Evolutionary conservation across 106 monocot genomes (phyloP), one percentile per base, ranked within the genome.

Genomic region (Gastrodia elata): DNA sequence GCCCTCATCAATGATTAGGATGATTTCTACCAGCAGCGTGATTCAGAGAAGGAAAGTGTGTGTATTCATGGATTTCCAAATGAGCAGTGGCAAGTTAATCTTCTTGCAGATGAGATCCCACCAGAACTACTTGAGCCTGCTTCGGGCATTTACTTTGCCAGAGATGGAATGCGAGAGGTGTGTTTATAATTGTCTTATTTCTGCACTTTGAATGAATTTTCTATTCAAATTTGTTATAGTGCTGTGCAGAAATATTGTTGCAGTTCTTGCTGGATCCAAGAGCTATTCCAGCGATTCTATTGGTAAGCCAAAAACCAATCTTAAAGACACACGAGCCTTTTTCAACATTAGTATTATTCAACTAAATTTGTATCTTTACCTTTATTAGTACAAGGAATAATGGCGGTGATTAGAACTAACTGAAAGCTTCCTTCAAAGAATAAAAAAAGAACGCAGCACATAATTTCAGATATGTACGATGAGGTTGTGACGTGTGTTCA

Each of bases 11-110:
- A 71, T 18, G 89, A 86, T 89, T 34, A 69, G 73, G 83, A 89
- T 26, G 89, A 89, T 43, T 89, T 89, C 81, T 89, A 79, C 86
- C 89, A 89, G 75, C 86, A 83, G 75, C 86, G 89, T 71, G 89
- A 86, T 40, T 86, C 89, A 24, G 85, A 83, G 41, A 85, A 83
- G 64, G 88, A 88, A 77, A 88, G 85, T 76, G 58, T 89, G 38
- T 81, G 89, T 77, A 85, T 89, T 44, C 86, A 89, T 81, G 89
- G 89, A 36, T 89, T 81, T 76, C 83, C 89, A n/a, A 86, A 76
- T 58, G 89, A 86, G 68, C 74, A 70, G 13, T 89, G 89, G 89
- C 81, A 85, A 70, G 89, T 86, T 68, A 83, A 79, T 74, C 64
- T 86, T 28, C 85, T 85, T 35, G 83, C 85, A 34, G 89, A 89